phyloP scores from a whole-genome alignment of 148 eudicot species.

The Agrostemma githago region DNA sequence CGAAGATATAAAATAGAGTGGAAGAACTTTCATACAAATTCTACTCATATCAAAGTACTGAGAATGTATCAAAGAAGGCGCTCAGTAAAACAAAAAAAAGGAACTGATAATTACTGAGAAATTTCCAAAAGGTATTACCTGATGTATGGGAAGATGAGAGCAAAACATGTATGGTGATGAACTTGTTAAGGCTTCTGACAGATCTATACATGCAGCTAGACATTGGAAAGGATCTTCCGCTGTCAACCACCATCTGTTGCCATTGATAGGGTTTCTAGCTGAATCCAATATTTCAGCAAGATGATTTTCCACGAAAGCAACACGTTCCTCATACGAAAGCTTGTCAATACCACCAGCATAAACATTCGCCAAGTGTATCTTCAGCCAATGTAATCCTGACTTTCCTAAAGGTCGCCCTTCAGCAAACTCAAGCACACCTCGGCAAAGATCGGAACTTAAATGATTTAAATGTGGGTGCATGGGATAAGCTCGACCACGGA shows the following conservation, averaged over 20 bases:
- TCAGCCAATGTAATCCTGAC: conserved; percentile 77
- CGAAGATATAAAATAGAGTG: not conserved
- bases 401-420: conserved; percentile 82
- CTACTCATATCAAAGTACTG: not conserved
- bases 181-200: conserved; percentile 70
- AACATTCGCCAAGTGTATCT: conserved; percentile 77
- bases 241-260: conserved; percentile 80
- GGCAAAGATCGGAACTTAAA: conserved; percentile 81
- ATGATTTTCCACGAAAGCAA: conserved; percentile 68
- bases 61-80: not conserved
- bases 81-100: conserved; percentile 1
- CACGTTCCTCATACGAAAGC: conserved; percentile 70
- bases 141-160: conserved; percentile 87
- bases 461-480: conserved; percentile 94
- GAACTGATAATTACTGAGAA: conserved; percentile 3
- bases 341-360: conserved; percentile 81
- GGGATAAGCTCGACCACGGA: conserved; percentile 91
- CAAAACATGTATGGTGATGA: conserved; percentile 55
- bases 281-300: conserved; percentile 63
- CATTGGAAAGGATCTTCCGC: conserved; percentile 97
- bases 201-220: conserved; percentile 79
- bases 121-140: conserved; percentile 36
- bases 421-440: conserved; percentile 90
- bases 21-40: not conserved
- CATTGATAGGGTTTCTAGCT: conserved; percentile 62